Evolutionary conservation across 176 grass and related monocot genomes (phyloP).

Genomic region (Ampelocalamus luodianensis): DNA sequence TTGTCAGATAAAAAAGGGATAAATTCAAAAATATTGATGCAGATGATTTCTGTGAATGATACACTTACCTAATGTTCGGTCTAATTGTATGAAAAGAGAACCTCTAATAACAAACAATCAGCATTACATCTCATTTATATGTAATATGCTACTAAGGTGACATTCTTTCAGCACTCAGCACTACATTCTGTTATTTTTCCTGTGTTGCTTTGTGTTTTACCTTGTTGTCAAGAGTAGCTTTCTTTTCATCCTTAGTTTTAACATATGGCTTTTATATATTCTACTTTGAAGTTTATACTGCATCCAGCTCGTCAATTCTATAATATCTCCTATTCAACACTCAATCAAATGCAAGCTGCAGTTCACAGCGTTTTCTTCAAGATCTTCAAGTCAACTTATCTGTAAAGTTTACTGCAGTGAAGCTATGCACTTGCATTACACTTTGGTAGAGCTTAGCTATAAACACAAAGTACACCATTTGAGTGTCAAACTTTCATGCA

Average conservation of each 20-base stretch:
- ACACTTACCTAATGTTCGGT: background rate
- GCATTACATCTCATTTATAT: background rate
- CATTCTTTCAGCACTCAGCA: conserved; percentile 12
- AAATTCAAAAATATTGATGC: conserved; percentile 5
- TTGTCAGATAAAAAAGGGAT: conserved; percentile 37
- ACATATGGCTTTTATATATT: conserved; percentile 4
- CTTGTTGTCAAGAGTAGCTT: background rate
- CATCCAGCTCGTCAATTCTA: background rate
- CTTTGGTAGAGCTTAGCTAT: background rate
- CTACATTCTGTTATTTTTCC: background rate
- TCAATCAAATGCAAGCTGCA: conserved; percentile 8
- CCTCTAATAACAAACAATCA: background rate
- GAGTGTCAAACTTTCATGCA: background rate
- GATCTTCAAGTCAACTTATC: background rate
- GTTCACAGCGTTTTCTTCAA: background rate
- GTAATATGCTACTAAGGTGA: conserved; percentile 15
- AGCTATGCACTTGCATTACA: background rate
- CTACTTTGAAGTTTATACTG: background rate
- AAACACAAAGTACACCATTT: background rate
- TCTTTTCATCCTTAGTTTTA: conserved; percentile 9
- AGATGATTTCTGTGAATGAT: background rate
- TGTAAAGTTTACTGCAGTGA: conserved; percentile 1
- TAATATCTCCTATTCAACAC: background rate
- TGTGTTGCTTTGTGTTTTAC: background rate
- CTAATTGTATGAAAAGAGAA: conserved; percentile 15